These are phyloP conservation scores for Dysphania ambrosioides DNA, from an alignment of 148 eudicot species.

Conservation along the genomic window DNA sequence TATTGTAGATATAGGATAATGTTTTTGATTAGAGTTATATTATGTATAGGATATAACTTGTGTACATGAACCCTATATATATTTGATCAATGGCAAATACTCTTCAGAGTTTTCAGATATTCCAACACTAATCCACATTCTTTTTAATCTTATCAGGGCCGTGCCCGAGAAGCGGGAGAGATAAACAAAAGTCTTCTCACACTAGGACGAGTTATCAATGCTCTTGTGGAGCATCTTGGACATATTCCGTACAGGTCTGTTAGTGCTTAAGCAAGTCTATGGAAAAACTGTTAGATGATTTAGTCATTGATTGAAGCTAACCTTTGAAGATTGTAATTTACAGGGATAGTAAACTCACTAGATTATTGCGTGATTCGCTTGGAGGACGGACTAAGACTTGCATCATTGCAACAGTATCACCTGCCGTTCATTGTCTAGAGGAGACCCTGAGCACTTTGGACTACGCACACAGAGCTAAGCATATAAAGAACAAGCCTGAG, in stretches of 20 bases:
- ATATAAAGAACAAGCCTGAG: slow-evolving; percentile 90
- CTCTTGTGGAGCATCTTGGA: slow-evolving; percentile 93
- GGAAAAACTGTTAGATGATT: not conserved
- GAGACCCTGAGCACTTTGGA: slow-evolving; percentile 91
- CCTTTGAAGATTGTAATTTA: slow-evolving; percentile 1
- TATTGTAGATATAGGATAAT: no score
- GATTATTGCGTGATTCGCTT: slow-evolving; percentile 84
- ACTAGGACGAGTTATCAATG: slow-evolving; percentile 85
- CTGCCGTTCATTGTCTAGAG: slow-evolving; percentile 92
- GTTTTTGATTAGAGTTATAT: no score
- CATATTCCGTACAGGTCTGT: slow-evolving; percentile 92
- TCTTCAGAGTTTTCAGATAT: no score
- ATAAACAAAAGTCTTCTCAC: slow-evolving; percentile 92
- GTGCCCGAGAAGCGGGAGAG: slow-evolving; percentile 98
- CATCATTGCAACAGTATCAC: slow-evolving; percentile 93
- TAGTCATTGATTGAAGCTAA: slow-evolving; percentile 9
- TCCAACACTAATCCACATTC: not conserved
- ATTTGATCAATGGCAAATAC: no score
- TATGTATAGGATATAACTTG: no score
- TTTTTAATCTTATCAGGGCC: slow-evolving; percentile 42
- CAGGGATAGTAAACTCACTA: slow-evolving; percentile 95
- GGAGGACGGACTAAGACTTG: slow-evolving; percentile 96
- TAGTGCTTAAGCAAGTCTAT: not conserved
- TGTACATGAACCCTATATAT: no score
- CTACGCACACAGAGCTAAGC: slow-evolving; percentile 91